Base-by-base conservation (phyloP, 2,329 filamentous ascomycete species). In the Tolypocladium cylindrosporum region DNA sequence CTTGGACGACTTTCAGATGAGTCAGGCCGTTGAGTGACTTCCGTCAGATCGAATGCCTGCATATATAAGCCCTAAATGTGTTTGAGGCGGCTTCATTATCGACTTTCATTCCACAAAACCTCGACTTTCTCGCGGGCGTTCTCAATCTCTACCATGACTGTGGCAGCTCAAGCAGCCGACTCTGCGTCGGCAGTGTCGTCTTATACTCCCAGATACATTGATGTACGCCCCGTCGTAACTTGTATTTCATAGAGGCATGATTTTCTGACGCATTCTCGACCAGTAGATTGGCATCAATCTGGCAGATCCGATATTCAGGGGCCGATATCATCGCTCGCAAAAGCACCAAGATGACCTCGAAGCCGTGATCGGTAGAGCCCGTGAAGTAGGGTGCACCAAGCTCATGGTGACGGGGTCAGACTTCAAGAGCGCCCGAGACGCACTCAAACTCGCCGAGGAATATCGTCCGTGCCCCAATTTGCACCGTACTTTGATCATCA, bases 391-490 rank as follows among this genome's bases (percentile, higher is more conserved):
- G 43, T 97, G 92, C 69, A 77, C 81, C 59, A 97, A 96, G 67
- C 83, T 99, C 67, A 93, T 99, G 77, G 83, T 97, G 40, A 99
- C 94, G 0, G 94, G 94, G 24, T 96, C 91, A 1, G 90, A 94
- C 69, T 79, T 97, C 55, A 77, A 79, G 55, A 91, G 92, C 71
- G 92, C 90, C 2, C 75, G 83, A 61, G 83, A 89, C 62, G 91
- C 91, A 0, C 75, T 96, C 11, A 75, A 86, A 50, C 79, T 97
- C 36, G 86, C 91, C 3, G 78, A 84, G 64, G 79, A 87, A 63
- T 87, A 93, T 69, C 85, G 90, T 93, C 76, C 61, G 85, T 75
- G 31, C n/a, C 37, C 59, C 57, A 21, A 37, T 40, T 60, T 24
- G 21, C 24, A 14, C 52, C 37, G 48, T 41, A 53, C 56, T 19